Evolutionary conservation across 306 rosid species (phyloP).

Genomic region (Castanospermum australe): DNA sequence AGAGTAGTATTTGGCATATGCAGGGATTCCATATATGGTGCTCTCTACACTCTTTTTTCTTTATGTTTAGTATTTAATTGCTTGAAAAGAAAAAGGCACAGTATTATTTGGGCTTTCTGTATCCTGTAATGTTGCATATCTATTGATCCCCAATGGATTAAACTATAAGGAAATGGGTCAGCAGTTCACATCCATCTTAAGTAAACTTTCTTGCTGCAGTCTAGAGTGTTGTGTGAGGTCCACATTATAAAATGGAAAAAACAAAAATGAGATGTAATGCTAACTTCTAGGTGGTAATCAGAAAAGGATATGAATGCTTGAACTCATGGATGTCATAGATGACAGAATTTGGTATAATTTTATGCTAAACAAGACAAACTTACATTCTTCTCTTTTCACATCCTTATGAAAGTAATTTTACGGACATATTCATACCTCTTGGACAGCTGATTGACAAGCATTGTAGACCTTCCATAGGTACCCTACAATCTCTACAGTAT

Average conservation of each 20-base stretch:
- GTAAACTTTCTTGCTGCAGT: background rate
- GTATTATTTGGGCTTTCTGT: background rate
- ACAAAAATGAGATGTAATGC: background rate
- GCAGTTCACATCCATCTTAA: background rate
- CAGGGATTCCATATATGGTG: background rate
- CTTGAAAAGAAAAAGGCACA: background rate
- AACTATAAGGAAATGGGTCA: background rate
- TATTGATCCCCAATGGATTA: background rate
- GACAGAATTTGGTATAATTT: background rate
- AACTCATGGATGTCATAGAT: background rate
- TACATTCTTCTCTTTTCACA: background rate
- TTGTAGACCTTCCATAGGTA: background rate
- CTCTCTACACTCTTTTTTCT: background rate
- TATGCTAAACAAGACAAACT: background rate
- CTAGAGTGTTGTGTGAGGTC: background rate
- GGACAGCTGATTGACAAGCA: background rate
- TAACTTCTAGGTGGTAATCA: background rate
- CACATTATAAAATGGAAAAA: background rate
- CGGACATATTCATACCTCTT: background rate
- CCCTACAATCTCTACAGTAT: background rate
- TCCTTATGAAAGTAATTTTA: background rate
- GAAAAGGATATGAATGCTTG: background rate
- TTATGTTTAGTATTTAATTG: no score
- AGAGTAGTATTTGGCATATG: background rate
- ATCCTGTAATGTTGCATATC: background rate